Evolutionary conservation across 306 rosid genomes (phyloP).

Genomic region (Canavalia ensiformis): DNA sequence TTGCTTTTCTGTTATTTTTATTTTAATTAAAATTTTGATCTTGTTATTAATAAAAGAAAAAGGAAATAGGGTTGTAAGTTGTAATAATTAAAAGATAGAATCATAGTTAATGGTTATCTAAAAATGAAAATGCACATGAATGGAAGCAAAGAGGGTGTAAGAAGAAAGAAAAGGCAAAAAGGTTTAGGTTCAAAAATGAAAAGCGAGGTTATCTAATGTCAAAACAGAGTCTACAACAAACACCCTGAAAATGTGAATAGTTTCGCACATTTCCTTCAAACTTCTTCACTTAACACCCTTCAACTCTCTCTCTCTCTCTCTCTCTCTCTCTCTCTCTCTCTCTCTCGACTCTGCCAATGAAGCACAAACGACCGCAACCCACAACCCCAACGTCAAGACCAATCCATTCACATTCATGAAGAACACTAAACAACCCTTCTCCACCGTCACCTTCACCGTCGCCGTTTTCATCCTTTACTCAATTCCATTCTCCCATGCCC

Average conservation of each 20-base stretch:
- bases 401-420: slow-evolving; percentile 61
- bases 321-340: slow-evolving; percentile 19
- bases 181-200: not conserved
- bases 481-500: slow-evolving; percentile 49
- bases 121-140: not conserved
- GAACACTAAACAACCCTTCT: slow-evolving; percentile 47
- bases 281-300: not conserved
- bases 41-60: too few species aligned
- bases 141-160: not conserved
- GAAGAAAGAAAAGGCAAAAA: not conserved
- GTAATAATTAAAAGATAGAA: too few species aligned
- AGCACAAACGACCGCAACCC: slow-evolving; percentile 52
- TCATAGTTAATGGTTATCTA: too few species aligned
- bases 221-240: slow-evolving; percentile 31
- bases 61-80: too few species aligned
- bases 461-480: slow-evolving; percentile 38
- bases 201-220: slow-evolving; percentile 2
- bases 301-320: slow-evolving; percentile 31
- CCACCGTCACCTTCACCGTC: slow-evolving; percentile 21
- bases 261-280: not conserved
- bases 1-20: too few species aligned
- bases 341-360: slow-evolving; percentile 63
- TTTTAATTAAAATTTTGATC: too few species aligned
- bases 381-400: slow-evolving; percentile 37
- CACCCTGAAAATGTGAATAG: slow-evolving; percentile 1